Conservation (phyloP, 352 stramenopile genomes). For the Phytophthora pinifolia region DNA sequence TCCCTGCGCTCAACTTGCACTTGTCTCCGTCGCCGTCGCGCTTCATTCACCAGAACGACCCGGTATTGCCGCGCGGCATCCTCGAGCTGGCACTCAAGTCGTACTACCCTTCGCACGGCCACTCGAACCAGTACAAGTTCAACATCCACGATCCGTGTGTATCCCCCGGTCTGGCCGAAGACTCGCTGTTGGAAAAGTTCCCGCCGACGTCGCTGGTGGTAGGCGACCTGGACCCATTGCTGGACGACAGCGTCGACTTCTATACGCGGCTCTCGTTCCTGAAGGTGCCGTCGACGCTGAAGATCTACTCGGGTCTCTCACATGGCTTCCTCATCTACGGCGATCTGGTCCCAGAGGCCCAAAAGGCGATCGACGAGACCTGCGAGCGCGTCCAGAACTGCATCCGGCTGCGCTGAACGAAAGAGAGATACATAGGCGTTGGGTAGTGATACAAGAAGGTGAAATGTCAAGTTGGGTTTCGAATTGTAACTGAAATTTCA, state of each 20-base stretch:
- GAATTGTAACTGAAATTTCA: too few relatives aligned
- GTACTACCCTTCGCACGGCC: slow-evolving; percentile 83
- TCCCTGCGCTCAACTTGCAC: slow-evolving; percentile 89
- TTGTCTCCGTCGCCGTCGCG: slow-evolving; percentile 85
- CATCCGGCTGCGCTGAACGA: slow-evolving; percentile 34
- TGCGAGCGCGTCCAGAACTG: slow-evolving; percentile 76
- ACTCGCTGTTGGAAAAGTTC: slow-evolving; percentile 74
- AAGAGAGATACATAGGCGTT: slow-evolving; percentile 1
- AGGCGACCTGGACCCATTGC: slow-evolving; percentile 80
- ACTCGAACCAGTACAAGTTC: slow-evolving; percentile 87
- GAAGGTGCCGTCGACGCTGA: slow-evolving; percentile 74
- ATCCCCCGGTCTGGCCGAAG: slow-evolving; percentile 76
- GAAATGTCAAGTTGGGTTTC: too few relatives aligned
- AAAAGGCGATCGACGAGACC: slow-evolving; percentile 80
- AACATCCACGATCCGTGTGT: slow-evolving; percentile 90
- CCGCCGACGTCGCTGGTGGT: slow-evolving; percentile 84
- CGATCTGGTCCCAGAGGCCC: slow-evolving; percentile 75
- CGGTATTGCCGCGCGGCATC: slow-evolving; percentile 78
- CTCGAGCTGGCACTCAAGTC: slow-evolving; percentile 81
- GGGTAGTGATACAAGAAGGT: neutral
- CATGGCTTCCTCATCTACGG: slow-evolving; percentile 90
- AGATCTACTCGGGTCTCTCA: slow-evolving; percentile 83
- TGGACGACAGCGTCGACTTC: slow-evolving; percentile 92
- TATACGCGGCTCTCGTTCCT: slow-evolving; percentile 83
- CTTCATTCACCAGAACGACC: slow-evolving; percentile 88